These are phyloP conservation scores for Alnus rubra DNA, from an alignment of 306 rosid genomes.

Conservation along the genomic window DNA sequence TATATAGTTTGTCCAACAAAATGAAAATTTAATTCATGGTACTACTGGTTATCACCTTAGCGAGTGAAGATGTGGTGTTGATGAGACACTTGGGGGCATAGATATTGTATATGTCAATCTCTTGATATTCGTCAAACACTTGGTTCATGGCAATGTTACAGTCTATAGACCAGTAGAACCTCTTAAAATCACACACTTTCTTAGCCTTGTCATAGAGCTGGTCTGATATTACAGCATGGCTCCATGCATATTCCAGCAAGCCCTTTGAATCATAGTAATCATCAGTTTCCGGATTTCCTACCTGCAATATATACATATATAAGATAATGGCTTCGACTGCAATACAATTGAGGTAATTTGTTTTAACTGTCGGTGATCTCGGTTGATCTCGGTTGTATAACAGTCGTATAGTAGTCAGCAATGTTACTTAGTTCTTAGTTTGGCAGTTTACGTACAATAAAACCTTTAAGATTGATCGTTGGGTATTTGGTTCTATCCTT, in stretches of 20 bases:
- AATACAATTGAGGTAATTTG: too few relatives aligned
- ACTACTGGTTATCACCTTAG: conserved; percentile 26
- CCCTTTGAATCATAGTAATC: conserved; percentile 47
- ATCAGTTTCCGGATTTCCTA: conserved; percentile 55
- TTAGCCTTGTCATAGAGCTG: conserved; percentile 46
- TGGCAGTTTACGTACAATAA: conserved; percentile 48
- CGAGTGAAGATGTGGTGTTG: conserved; percentile 35
- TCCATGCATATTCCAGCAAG: conserved; percentile 60
- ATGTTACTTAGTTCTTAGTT: background rate
- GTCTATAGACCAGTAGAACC: conserved; percentile 40
- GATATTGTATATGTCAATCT: conserved; percentile 60
- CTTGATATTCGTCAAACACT: conserved; percentile 38
- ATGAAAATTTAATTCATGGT: background rate
- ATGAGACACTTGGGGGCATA: conserved; percentile 45
- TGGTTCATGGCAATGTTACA: conserved; percentile 44
- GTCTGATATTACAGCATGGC: conserved; percentile 60
- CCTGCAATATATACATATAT: conserved; percentile 27
- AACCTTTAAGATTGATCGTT: conserved; percentile 53
- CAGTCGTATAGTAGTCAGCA: too few relatives aligned
- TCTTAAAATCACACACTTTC: conserved; percentile 49
- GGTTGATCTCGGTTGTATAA: too few relatives aligned
- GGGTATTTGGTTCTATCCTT: conserved; percentile 36
- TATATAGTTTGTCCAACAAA: background rate
- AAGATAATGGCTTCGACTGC: too few relatives aligned
- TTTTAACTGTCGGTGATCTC: too few relatives aligned